Evolutionary conservation across 1,284 basidiomycete genomes (phyloP).

Genomic region (Leucoagaricus sp.): DNA sequence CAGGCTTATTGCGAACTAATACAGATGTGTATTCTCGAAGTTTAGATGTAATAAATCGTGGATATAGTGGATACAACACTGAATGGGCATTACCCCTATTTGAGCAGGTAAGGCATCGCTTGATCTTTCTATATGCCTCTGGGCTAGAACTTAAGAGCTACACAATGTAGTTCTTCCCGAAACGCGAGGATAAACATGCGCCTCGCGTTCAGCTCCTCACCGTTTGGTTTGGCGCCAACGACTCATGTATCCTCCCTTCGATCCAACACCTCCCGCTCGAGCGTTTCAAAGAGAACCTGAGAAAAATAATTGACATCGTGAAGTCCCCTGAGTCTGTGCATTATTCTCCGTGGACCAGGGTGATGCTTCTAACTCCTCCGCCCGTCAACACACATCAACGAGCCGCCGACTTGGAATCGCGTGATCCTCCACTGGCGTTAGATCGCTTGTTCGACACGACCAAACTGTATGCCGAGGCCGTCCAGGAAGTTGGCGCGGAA

Average conservation of each 20-base stretch:
- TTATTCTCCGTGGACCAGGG: constrained; percentile 73
- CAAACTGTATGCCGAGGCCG: constrained; percentile 69
- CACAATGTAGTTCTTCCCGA: constrained; percentile 52
- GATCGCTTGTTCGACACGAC: constrained; percentile 68
- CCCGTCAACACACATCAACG: constrained; percentile 73
- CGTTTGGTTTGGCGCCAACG: constrained; percentile 92
- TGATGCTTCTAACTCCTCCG: constrained; percentile 84
- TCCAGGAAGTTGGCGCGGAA: constrained; percentile 57
- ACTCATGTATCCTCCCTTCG: constrained; percentile 62
- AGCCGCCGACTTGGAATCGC: constrained; percentile 44
- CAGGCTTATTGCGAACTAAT: constrained; percentile 5
- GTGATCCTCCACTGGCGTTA: constrained; percentile 44
- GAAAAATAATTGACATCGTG: constrained; percentile 61
- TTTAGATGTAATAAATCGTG: constrained; percentile 83
- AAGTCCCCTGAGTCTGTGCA: constrained; percentile 60
- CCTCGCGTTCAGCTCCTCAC: constrained; percentile 73
- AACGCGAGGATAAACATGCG: constrained; percentile 47
- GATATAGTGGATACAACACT: constrained; percentile 80
- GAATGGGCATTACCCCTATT: constrained; percentile 82
- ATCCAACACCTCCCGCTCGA: constrained; percentile 73
- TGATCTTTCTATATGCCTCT: not conserved
- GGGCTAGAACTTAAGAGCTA: not conserved
- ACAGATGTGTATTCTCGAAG: constrained; percentile 76
- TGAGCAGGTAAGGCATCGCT: constrained; percentile 58
- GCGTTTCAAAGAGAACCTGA: constrained; percentile 69